A percentile compares a stretch with the other conserved stretches of the same genome.
Evolutionary conservation across 1,139 yeast genomes (phyloP).

Genomic region (Pichia sp.): DNA sequence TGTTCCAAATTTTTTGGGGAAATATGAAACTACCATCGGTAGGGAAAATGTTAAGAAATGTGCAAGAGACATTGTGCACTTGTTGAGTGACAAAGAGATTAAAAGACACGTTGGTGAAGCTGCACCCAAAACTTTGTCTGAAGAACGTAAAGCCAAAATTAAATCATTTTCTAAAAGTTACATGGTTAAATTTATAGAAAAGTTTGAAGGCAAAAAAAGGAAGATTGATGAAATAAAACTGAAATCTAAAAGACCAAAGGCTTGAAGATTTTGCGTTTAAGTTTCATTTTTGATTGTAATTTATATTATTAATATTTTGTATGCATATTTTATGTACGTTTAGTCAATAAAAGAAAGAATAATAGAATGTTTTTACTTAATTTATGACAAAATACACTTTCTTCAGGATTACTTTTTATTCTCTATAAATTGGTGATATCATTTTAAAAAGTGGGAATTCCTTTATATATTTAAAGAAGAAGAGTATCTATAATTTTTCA

Average conservation of each 20-base stretch:
- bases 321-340: no score
- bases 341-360: no score
- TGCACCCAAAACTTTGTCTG: slow-evolving; percentile 55
- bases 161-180: slow-evolving; percentile 57
- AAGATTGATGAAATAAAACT: neutral
- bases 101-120: slow-evolving; percentile 31
- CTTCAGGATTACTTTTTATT: no score
- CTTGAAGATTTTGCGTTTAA: neutral
- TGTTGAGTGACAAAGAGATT: slow-evolving; percentile 58
- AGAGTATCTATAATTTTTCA: slow-evolving; percentile 9
- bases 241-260: slow-evolving; percentile 11
- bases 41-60: slow-evolving; percentile 70
- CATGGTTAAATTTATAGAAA: slow-evolving; percentile 67
- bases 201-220: slow-evolving; percentile 37
- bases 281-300: neutral
- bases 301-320: neutral
- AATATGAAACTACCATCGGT: slow-evolving; percentile 60
- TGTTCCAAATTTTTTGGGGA: slow-evolving; percentile 74
- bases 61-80: slow-evolving; percentile 69
- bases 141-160: slow-evolving; percentile 61
- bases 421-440: no score
- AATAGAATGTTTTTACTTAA: no score
- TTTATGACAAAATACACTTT: no score
- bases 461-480: no score
- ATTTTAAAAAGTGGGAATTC: no score